Evolutionary conservation across 768 basidiomycete genomes (phyloP).

Genomic region (Termitomyces eurrhizus): DNA sequence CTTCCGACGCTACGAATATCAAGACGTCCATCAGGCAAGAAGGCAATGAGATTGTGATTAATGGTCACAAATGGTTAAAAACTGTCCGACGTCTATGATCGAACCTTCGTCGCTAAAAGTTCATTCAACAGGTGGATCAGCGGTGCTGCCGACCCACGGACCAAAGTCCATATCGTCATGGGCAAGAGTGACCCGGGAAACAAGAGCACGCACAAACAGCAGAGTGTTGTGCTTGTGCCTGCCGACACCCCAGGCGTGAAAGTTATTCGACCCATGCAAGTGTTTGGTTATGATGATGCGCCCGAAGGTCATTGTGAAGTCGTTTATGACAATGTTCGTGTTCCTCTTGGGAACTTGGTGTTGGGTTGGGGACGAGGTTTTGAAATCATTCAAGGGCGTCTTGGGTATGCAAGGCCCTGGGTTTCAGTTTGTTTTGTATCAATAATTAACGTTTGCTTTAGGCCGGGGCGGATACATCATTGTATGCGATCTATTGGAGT

Average conservation of each 20-base stretch:
- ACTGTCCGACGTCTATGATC: background rate
- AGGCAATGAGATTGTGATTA: conserved; percentile 87
- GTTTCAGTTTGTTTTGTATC: background rate
- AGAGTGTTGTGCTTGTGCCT: conserved; percentile 95
- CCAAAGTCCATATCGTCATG: conserved; percentile 88
- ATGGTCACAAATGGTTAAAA: conserved; percentile 90
- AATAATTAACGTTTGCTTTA: conserved; percentile 22
- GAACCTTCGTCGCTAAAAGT: background rate
- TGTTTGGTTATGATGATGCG: conserved; percentile 93
- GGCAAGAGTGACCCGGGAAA: conserved; percentile 91
- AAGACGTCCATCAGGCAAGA: conserved; percentile 81
- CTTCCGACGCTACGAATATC: conserved; percentile 95
- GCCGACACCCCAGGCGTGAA: conserved; percentile 83
- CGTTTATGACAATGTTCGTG: conserved; percentile 89
- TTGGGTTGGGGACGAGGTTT: conserved; percentile 95
- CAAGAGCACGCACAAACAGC: conserved; percentile 71
- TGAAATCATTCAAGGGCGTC: conserved; percentile 95
- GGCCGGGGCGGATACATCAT: conserved; percentile 94
- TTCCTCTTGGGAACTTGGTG: conserved; percentile 79
- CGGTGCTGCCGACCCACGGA: conserved; percentile 91
- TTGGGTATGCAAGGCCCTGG: conserved; percentile 54
- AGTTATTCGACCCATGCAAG: conserved; percentile 87
- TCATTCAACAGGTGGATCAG: conserved; percentile 82
- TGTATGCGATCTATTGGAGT: conserved; percentile 97
- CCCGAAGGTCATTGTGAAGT: conserved; percentile 97